Evolutionary conservation across 2,329 filamentous ascomycete species (phyloP), one percentile per base, ranked within the genome.

Genomic region (Colletotrichum sp.): DNA sequence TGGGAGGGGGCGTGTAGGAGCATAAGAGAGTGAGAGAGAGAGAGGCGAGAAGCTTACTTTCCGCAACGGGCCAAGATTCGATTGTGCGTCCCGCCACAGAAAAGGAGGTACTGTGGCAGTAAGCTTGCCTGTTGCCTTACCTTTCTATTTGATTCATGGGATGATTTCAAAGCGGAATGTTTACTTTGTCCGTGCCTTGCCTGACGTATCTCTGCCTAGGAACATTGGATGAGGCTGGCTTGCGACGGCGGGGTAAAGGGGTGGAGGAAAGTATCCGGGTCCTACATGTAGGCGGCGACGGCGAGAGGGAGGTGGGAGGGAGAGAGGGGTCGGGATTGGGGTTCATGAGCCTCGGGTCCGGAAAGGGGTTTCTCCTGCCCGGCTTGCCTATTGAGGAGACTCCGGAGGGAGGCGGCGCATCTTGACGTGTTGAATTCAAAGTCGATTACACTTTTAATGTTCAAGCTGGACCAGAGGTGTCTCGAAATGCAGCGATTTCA

Each of bases 301-400:
- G 43, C 43, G n/a, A 52, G 43, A 52, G 43, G 43, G n/a, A 52
- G 43, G n/a, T 13, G 43, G 43, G 43, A 21, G 43, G 43, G 43
- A 21, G 43, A 34, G 28, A 21, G 65, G n/a, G n/a, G 21, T 72
- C 69, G 43, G 73, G 28, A 48, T 72, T 16, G 48, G 64, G 57
- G 12, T 24, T n/a, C 28, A 64, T 18, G 43, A 68, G 38, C 63
- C 32, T 76, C 74, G 74, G 74, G 74, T 55, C 70, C 74, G 70
- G 74, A 36, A 43, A 48, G 57, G 43, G 43, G 34, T 34, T 57
- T 48, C 58, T 69, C 34, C 60, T 73, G 48, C 28, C 70, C 70
- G 65, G 64, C 12, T 28, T 38, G 32, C 57, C 58, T 24, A n/a
- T 67, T 58, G 36, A 38, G 38, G 64, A 48, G 24, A 30, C 36